Conservation (phyloP, 768 basidiomycete species). For the Candolleomyces eurysporus region DNA sequence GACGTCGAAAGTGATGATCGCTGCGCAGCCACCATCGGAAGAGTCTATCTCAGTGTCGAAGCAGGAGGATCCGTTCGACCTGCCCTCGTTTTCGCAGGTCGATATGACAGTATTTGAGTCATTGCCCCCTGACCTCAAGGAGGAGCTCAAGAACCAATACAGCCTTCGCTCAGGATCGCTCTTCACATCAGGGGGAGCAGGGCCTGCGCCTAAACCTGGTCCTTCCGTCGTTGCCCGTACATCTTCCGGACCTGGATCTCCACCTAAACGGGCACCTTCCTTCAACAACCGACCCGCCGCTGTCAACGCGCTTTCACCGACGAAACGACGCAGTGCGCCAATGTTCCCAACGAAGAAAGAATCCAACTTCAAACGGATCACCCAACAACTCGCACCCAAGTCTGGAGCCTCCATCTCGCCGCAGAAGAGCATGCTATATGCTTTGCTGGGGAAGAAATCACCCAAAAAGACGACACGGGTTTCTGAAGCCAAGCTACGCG, state of each 20-base stretch:
- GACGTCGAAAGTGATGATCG: not conserved
- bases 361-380: slow-evolving; percentile 54
- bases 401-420: slow-evolving; percentile 39
- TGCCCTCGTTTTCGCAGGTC: slow-evolving; percentile 76
- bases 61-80: slow-evolving; percentile 28
- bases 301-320: not conserved
- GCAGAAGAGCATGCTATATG: slow-evolving; percentile 28
- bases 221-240: slow-evolving; percentile 5
- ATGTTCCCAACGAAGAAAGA: slow-evolving; percentile 34
- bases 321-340: not conserved
- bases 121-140: slow-evolving; percentile 65
- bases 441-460: slow-evolving; percentile 29
- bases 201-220: not conserved
- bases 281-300: not conserved
- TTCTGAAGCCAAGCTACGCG: slow-evolving; percentile 54
- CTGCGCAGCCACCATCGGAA: slow-evolving; percentile 17
- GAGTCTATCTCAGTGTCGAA: slow-evolving; percentile 18
- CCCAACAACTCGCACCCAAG: slow-evolving; percentile 61
- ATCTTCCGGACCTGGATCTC: slow-evolving; percentile 10
- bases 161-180: slow-evolving; percentile 57
- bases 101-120: slow-evolving; percentile 70
- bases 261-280: not conserved
- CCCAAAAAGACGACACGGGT: slow-evolving; percentile 39
- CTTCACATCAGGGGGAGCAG: slow-evolving; percentile 21
- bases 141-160: slow-evolving; percentile 68